Evolutionary conservation across 2,329 filamentous ascomycete species (phyloP).

Genomic region (Paramyrothecium sp.): DNA sequence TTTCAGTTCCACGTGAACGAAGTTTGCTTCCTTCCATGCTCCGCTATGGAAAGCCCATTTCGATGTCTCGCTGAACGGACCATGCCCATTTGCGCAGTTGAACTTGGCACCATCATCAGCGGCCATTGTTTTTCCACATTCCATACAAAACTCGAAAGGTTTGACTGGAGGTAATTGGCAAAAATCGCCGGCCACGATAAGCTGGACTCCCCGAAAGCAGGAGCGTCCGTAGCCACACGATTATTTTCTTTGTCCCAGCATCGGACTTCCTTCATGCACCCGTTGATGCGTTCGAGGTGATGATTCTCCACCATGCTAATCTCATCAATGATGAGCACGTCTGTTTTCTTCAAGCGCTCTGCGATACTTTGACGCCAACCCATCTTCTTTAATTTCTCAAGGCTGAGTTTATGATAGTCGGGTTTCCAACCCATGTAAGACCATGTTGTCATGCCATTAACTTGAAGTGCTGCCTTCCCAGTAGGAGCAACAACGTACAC

Average conservation of each 20-base stretch:
- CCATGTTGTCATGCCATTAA: constrained; percentile 55
- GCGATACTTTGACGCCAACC: constrained; percentile 9
- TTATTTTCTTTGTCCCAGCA: background rate
- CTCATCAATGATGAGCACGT: constrained; percentile 65
- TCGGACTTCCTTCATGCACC: constrained; percentile 26
- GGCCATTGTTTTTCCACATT: constrained; percentile 11
- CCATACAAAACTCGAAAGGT: constrained; percentile 38
- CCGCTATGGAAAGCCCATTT: too few species aligned
- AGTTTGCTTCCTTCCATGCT: too few species aligned
- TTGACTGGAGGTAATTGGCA: constrained; percentile 60
- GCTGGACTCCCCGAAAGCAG: constrained; percentile 22
- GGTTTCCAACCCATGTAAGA: constrained; percentile 57
- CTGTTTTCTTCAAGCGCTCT: constrained; percentile 37
- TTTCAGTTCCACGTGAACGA: too few species aligned
- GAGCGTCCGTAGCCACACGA: background rate
- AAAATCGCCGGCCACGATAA: constrained; percentile 24
- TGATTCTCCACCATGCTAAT: constrained; percentile 63
- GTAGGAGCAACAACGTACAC: constrained; percentile 60
- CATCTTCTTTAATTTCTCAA: background rate
- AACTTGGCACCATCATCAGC: background rate
- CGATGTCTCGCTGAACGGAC: too few species aligned
- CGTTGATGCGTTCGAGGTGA: constrained; percentile 19
- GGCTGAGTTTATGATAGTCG: constrained; percentile 14
- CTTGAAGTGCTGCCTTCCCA: too few species aligned
- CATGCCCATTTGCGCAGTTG: constrained; percentile 30